Base-by-base conservation (phyloP, 2,329 filamentous ascomycete species). In the Aspergillus sp. region DNA sequence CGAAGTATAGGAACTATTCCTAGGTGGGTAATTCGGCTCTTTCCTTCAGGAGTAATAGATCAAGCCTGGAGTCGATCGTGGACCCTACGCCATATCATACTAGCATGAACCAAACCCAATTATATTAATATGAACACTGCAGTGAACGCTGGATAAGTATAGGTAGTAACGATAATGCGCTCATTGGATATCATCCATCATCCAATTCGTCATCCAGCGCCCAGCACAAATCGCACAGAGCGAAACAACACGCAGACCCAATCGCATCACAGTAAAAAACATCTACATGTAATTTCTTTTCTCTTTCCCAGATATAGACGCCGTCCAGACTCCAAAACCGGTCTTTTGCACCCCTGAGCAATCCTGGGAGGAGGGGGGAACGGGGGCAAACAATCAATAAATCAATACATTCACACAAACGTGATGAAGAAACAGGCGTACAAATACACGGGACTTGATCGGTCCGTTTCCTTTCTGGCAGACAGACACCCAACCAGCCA, bases 321-420 rank as follows among this genome's bases (percentile, higher is more conserved):
- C 54, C 54, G 44, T 47, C 48, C 47, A 40, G 49, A 51, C 47
- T 54, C 48, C 41, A 49, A 10, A 32, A 47, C 29, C 40, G 21
- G 17, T 21, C 42, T 45, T 47, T 41, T 17, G 21, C 40, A 41
- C 21, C 20, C 42, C 17, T 23, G 16, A 21, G 25, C 25, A 29
- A 29, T 29, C 25, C 25, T 16, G 13, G 16, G 31, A 47, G 3
- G 20, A 34, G 45, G 45, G 45, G 13, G 20, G 32, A 16, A 38
- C 14, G 34, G 20, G 41, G 19, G 20, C 16, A 17, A 25, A 45
- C 25, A 45, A 6, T 17, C 43, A 47, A 36, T 14, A 20, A 32
- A 25, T 36, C 20, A 25, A 38, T 42, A 51, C 43, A 47, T 43
- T 36, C 34, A 13, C 10, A 5, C 10, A 47, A 42, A 40, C 14